phyloP scores from a whole-genome alignment of 2,329 filamentous ascomycete genomes.

The Fusarium sp. region DNA sequence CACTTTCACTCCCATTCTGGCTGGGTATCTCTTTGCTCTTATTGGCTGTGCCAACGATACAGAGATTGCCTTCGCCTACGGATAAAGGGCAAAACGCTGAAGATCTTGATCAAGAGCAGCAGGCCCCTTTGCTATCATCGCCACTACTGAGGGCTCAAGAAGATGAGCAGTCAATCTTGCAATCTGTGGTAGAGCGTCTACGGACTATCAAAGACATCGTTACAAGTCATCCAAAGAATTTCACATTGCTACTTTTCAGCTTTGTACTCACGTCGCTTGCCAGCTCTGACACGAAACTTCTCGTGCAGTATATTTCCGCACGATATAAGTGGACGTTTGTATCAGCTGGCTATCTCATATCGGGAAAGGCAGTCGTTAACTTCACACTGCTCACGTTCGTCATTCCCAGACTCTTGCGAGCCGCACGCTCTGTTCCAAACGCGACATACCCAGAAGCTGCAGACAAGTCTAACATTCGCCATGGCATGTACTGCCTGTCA shows the following conservation, averaged over 20 bases:
- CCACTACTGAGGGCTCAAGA: slow-evolving; percentile 54
- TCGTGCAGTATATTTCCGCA: slow-evolving; percentile 64
- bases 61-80: slow-evolving; percentile 19
- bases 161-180: slow-evolving; percentile 23
- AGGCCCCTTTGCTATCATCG: slow-evolving; percentile 55
- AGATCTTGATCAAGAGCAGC: slow-evolving; percentile 49
- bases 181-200: slow-evolving; percentile 37
- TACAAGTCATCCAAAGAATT: slow-evolving; percentile 55
- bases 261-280: slow-evolving; percentile 63
- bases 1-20: slow-evolving; percentile 59
- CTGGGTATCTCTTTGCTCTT: slow-evolving; percentile 33
- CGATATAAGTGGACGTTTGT: slow-evolving; percentile 61
- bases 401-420: slow-evolving; percentile 54
- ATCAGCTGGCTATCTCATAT: slow-evolving; percentile 61
- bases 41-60: slow-evolving; percentile 32
- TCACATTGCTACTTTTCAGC: slow-evolving; percentile 57
- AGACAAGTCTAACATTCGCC: slow-evolving; percentile 36
- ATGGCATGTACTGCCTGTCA: slow-evolving; percentile 37
- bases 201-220: slow-evolving; percentile 51
- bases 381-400: slow-evolving; percentile 58
- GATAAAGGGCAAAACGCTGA: neutral
- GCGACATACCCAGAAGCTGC: neutral
- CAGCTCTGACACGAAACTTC: slow-evolving; percentile 63
- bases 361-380: slow-evolving; percentile 62
- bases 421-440: neutral